A percentile compares a stretch with the other conserved stretches of the same genome.
Conservation (phyloP, 441 rosid species). For the Adansonia gregorii region DNA sequence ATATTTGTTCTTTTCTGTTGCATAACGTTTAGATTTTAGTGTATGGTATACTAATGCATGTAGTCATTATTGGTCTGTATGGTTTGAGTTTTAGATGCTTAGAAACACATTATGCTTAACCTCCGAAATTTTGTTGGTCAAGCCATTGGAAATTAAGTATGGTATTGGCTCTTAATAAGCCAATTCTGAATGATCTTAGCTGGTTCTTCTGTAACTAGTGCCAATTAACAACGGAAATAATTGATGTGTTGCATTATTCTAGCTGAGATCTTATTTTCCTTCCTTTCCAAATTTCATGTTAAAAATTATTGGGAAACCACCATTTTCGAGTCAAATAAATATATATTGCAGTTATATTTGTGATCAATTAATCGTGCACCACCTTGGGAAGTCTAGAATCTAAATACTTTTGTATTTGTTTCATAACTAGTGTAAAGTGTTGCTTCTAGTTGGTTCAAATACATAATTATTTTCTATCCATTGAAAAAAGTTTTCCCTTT, state of each 20-base stretch:
- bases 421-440: not conserved
- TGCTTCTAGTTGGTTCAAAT: constrained; percentile 1
- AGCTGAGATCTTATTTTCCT: not conserved
- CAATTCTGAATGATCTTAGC: constrained; percentile 12
- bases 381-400: not conserved
- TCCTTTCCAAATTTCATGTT: not conserved
- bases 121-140: not conserved
- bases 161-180: not conserved
- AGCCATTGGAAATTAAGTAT: constrained; percentile 6
- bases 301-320: not conserved
- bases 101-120: constrained; percentile 2
- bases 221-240: not conserved
- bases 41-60: not conserved
- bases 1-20: constrained; percentile 20
- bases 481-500: not conserved
- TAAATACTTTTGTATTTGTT: not conserved
- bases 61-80: not conserved
- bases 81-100: constrained; percentile 18
- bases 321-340: not conserved
- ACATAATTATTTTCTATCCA: not conserved
- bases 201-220: not conserved
- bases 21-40: not conserved
- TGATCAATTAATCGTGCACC: not conserved
- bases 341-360: not conserved
- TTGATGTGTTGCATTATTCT: not conserved